Percentiles rank a stretch among this genome's conserved stretches.
Evolutionary conservation across 1,284 basidiomycete species (phyloP).

Genomic region (Golubevia pallescens): DNA sequence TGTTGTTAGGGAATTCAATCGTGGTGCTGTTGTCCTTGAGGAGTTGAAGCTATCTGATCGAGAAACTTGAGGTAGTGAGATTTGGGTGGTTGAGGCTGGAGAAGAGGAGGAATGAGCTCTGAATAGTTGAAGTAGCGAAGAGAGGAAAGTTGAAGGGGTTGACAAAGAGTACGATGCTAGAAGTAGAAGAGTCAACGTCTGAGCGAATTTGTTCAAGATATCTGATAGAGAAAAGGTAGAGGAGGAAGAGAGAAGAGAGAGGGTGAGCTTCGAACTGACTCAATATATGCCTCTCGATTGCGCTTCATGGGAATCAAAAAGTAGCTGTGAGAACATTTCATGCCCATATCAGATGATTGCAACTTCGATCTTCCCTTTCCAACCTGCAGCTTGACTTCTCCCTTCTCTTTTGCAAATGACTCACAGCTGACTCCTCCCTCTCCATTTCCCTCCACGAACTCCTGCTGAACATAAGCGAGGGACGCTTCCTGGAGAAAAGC

Average conservation of each 20-base stretch:
- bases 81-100: conserved; percentile 71
- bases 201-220: conserved; percentile 95
- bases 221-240: conserved; percentile 68
- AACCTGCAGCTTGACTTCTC: neutral
- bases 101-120: conserved; percentile 65
- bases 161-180: conserved; percentile 87
- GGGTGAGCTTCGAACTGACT: neutral
- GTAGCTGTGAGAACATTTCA: too few relatives aligned
- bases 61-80: conserved; percentile 81
- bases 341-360: too few relatives aligned
- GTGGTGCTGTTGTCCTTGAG: conserved; percentile 79
- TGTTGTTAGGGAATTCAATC: conserved; percentile 87
- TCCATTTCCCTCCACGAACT: conserved; percentile 46
- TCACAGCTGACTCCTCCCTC: conserved; percentile 41
- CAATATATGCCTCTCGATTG: too few relatives aligned
- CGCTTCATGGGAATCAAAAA: too few relatives aligned
- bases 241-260: conserved; percentile 13
- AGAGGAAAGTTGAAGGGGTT: conserved; percentile 78
- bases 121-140: conserved; percentile 58
- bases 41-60: conserved; percentile 71
- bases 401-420: too few relatives aligned
- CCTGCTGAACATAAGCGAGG: conserved; percentile 48
- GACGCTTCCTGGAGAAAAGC: conserved; percentile 52
- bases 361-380: too few relatives aligned
- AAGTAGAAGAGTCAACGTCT: conserved; percentile 94